These are phyloP conservation scores for Spirogloea muscicola DNA, from an alignment of 139 green algal genomes.

Conservation along the genomic window DNA sequence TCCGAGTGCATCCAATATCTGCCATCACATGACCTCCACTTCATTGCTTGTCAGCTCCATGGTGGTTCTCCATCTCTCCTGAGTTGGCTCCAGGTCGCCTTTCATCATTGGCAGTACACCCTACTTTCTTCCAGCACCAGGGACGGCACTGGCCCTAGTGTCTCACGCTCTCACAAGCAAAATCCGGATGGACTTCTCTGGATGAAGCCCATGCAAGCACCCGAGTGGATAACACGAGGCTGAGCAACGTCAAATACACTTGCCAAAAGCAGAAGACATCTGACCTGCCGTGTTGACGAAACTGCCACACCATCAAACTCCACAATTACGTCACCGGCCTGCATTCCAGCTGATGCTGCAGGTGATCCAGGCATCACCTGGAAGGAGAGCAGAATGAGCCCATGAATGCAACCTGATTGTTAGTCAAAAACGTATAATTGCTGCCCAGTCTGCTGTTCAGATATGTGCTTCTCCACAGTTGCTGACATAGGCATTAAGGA, in stretches of 20 bases:
- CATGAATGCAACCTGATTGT: no score
- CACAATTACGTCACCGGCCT: conserved; percentile 48
- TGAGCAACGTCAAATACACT: no score
- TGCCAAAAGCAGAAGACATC: neutral
- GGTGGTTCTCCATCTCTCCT: neutral
- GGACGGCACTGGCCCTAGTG: neutral
- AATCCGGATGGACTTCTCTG: neutral
- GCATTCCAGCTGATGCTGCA: conserved; percentile 39
- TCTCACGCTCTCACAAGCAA: no score
- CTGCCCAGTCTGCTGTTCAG: no score
- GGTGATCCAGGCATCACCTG: conserved; percentile 49
- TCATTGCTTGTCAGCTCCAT: neutral
- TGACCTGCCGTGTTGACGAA: conserved; percentile 26
- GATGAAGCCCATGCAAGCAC: neutral
- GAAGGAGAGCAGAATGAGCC: no score
- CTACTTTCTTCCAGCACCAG: neutral
- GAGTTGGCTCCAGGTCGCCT: neutral
- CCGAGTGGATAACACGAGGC: neutral
- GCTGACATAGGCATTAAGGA: no score
- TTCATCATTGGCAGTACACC: neutral
- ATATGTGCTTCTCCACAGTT: no score
- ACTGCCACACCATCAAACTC: conserved; percentile 44
- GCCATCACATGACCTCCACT: neutral
- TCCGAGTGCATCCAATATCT: conserved; percentile 35
- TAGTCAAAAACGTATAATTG: no score